Conservation (phyloP, 2,329 filamentous ascomycete genomes). For the Chaetomium sp. region DNA sequence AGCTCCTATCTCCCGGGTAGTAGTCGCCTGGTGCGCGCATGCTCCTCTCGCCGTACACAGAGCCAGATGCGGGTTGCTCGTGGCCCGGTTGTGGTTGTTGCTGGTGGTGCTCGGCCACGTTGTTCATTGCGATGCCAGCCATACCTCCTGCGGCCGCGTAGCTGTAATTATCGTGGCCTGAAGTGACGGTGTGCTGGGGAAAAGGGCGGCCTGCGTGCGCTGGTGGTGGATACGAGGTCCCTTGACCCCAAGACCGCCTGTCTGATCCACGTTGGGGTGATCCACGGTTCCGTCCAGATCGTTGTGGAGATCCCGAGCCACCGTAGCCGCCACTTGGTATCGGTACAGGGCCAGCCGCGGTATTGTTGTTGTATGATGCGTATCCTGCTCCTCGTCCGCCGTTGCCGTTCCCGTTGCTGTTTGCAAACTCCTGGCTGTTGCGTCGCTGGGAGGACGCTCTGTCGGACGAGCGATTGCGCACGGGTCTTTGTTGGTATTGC, state of each 20-base stretch:
- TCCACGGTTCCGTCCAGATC: conserved; percentile 7
- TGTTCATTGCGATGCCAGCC: conserved; percentile 58
- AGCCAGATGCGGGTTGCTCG: conserved; percentile 23
- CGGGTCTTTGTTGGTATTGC: conserved; percentile 22
- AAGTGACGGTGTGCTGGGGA: conserved; percentile 43
- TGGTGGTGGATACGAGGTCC: conserved; percentile 23
- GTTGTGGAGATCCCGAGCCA: conserved; percentile 24
- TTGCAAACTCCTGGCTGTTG: conserved; percentile 25
- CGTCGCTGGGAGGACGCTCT: conserved; percentile 31
- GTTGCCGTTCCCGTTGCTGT: not conserved
- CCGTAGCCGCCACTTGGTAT: conserved; percentile 15
- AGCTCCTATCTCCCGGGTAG: conserved; percentile 32
- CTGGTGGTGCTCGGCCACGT: conserved; percentile 42
- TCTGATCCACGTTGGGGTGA: conserved; percentile 21
- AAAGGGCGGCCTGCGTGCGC: conserved; percentile 16
- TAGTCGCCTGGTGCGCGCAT: conserved; percentile 12
- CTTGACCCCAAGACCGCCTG: conserved; percentile 21
- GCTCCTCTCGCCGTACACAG: conserved; percentile 11
- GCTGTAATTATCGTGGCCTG: conserved; percentile 62
- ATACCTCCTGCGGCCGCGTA: conserved; percentile 58
- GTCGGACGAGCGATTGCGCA: conserved; percentile 35
- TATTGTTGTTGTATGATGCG: conserved; percentile 11
- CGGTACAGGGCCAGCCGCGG: conserved; percentile 21
- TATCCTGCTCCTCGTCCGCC: conserved; percentile 4
- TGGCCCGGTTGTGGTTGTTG: conserved; percentile 16